Percentiles rank a stretch among this genome's conserved stretches.
phyloP scores from a whole-genome alignment of 1,284 basidiomycete genomes.

The Pseudozyma sp. region DNA sequence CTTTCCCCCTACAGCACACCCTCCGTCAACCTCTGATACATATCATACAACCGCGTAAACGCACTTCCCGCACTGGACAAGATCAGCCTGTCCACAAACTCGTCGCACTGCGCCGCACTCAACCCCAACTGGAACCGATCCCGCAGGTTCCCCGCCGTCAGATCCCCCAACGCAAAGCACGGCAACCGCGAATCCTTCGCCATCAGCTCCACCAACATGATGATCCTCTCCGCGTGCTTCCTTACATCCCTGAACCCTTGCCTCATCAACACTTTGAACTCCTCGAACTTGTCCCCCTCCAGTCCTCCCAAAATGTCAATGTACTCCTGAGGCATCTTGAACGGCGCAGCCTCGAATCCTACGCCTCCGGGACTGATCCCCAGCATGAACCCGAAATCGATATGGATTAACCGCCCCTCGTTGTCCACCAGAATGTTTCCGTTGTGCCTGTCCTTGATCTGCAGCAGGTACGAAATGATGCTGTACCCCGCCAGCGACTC shows the following conservation, averaged over 20 bases:
- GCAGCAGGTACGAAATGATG: conserved; percentile 91
- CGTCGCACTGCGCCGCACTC: conserved; percentile 86
- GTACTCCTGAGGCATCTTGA: conserved; percentile 96
- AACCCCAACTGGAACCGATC: conserved; percentile 93
- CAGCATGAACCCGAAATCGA: conserved; percentile 99
- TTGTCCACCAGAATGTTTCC: conserved; percentile 97
- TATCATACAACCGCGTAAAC: conserved; percentile 68
- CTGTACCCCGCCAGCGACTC: conserved; percentile 92
- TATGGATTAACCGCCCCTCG: conserved; percentile 90
- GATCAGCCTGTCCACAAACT: conserved; percentile 75
- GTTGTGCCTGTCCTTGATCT: conserved; percentile 99
- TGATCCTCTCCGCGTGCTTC: conserved; percentile 96
- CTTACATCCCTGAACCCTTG: conserved; percentile 92
- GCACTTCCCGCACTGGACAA: conserved; percentile 60
- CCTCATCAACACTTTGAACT: conserved; percentile 88
- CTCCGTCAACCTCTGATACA: conserved; percentile 64
- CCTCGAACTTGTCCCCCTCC: conserved; percentile 79
- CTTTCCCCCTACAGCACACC: conserved; percentile 42
- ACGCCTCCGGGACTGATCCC: conserved; percentile 87
- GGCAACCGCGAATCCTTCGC: conserved; percentile 94
- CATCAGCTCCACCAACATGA: conserved; percentile 96
- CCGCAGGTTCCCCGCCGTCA: conserved; percentile 84
- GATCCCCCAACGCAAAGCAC: conserved; percentile 90
- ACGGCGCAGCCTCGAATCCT: conserved; percentile 97
- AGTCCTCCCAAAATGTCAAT: conserved; percentile 94